phyloP scores from a whole-genome alignment of 2,329 filamentous ascomycete genomes.

The Diaporthe aspalathi region DNA sequence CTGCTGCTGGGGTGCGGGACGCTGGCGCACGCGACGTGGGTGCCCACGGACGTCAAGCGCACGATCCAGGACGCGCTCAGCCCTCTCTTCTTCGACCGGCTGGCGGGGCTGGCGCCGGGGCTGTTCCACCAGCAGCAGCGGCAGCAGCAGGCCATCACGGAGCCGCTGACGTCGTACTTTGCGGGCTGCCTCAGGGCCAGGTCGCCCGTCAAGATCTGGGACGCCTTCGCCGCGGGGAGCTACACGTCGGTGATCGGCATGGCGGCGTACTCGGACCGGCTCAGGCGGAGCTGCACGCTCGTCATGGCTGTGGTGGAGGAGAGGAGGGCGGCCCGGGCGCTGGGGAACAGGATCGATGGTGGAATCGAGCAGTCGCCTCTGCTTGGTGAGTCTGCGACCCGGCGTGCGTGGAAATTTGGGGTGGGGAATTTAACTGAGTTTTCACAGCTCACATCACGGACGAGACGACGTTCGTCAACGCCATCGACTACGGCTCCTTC shows the following conservation, averaged over 20 bases:
- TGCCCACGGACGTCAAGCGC: constrained; percentile 64
- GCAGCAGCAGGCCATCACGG: constrained; percentile 49
- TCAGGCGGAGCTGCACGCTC: constrained; percentile 63
- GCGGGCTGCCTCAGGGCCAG: constrained; percentile 52
- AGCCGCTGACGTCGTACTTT: constrained; percentile 60
- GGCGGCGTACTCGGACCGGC: constrained; percentile 55
- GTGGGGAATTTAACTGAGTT: constrained; percentile 31
- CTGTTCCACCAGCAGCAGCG: constrained; percentile 54
- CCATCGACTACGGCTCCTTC: constrained; percentile 65
- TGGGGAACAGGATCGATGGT: constrained; percentile 52
- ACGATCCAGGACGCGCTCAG: constrained; percentile 68
- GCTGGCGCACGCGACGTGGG: constrained; percentile 61
- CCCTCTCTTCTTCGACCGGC: constrained; percentile 65
- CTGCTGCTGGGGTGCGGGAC: constrained; percentile 62
- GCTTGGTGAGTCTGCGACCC: constrained; percentile 54
- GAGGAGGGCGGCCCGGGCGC: constrained; percentile 57
- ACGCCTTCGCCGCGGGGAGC: constrained; percentile 62
- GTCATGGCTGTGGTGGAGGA: constrained; percentile 65
- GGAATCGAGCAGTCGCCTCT: constrained; percentile 57
- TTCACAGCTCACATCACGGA: constrained; percentile 55
- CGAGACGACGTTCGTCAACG: constrained; percentile 53
- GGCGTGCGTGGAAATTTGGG: background rate
- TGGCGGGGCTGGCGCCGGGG: constrained; percentile 63
- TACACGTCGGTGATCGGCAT: constrained; percentile 64
- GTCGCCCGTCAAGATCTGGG: constrained; percentile 56